These are phyloP conservation scores for Plasmodium vinckei DNA, from an alignment of 169 alveolate species.

Conservation along the genomic window DNA sequence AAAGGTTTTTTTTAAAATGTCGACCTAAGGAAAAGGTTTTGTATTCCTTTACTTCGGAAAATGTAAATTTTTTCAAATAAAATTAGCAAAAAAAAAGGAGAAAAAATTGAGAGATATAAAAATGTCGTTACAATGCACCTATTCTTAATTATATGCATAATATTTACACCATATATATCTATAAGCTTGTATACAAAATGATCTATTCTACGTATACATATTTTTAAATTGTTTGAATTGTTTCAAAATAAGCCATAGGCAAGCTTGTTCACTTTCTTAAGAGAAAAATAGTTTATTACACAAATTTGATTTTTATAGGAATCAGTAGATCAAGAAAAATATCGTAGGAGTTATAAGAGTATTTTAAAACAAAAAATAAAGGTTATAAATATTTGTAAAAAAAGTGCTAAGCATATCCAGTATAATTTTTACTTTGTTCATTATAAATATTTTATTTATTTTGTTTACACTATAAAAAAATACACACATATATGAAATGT, in stretches of 20 bases:
- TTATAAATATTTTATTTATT: no score
- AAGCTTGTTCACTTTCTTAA: not conserved
- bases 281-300: not conserved
- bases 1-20: constrained; percentile 62
- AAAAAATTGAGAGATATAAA: not conserved
- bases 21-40: constrained; percentile 67
- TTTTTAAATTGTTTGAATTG: not conserved
- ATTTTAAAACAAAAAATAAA: constrained; percentile 35
- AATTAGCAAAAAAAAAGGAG: not conserved
- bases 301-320: constrained; percentile 28
- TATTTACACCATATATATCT: not conserved
- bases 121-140: not conserved
- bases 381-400: not conserved
- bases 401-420: not conserved
- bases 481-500: not conserved
- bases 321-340: constrained; percentile 17
- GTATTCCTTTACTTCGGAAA: constrained; percentile 70
- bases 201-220: not conserved
- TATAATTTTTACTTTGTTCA: no score
- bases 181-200: not conserved
- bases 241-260: no score
- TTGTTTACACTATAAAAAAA: no score
- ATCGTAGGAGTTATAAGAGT: not conserved
- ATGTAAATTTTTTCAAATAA: constrained; percentile 23
- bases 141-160: not conserved